Base-by-base conservation (phyloP, 768 basidiomycete genomes). In the Leucosporidium yakuticum region DNA sequence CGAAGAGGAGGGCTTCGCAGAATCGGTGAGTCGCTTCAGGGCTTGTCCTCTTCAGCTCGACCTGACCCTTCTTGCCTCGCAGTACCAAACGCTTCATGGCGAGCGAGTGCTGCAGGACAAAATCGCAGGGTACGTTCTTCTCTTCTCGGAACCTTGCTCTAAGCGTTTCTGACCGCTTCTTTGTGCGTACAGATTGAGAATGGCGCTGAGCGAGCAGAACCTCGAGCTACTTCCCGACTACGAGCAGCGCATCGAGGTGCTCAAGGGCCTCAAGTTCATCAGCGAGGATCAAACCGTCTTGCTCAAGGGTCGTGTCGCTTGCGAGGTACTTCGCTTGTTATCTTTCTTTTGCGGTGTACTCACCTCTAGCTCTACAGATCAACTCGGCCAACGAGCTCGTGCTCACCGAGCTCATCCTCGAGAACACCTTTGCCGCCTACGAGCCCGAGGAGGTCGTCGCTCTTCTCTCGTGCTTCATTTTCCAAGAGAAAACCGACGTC, bases 371-470 rank as follows among this genome's bases (percentile, higher is more conserved):
- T 47, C 65, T 15, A 31, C 75, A 97, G 94, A 98, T 99, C 77
- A 99, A 99, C 77, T 97, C 95, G 11, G 91, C 89, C n/a, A 91
- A 91, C 70, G 96, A 98, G 75, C 88, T 99, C 31, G 85, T 99
- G 58, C 82, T 98, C 57, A 99, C 96, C 0, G 96, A 99, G 76
- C 85, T 99, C 60, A 95, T 99, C 64, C 83, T 98, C 61, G 96
- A 99, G 76, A 99, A 99, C 76, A 89, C 90, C 0, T 82, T 98
- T 34, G 91, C 91, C 9, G 81, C 82, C 20, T 98, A 90, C 77
- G 92, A 92, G 56, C 91, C 96, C 0, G 91, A 92, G 78, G 96
- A 98, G 80, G 91, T 95, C 60, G 96, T 95, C 50, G 94, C 96
- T 3, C 83, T 99, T 32, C 83, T 99, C 8, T 97, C 95, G 5